Conservation (phyloP, 495 filamentous ascomycete species). For the Lentithecium fluviatile region DNA sequence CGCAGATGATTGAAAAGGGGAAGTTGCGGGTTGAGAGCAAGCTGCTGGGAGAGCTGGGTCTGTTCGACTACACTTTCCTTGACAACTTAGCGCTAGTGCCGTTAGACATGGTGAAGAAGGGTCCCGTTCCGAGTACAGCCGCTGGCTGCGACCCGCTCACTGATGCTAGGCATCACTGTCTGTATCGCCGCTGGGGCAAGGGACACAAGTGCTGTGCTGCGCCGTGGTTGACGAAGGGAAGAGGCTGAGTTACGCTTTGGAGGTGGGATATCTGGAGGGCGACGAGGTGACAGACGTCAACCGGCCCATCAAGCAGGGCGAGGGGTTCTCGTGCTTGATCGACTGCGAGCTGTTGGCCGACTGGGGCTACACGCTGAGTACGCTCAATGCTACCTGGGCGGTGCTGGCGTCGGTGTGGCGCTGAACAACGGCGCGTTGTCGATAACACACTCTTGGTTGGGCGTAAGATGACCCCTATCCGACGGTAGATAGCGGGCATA, state of each 20-base stretch:
- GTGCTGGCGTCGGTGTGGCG: constrained; percentile 51
- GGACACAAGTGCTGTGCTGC: constrained; percentile 30
- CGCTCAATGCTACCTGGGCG: constrained; percentile 48
- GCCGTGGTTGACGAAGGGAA: constrained; percentile 22
- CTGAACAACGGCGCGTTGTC: constrained; percentile 53
- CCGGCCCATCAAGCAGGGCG: constrained; percentile 28
- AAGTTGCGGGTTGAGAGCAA: constrained; percentile 35
- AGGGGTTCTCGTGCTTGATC: constrained; percentile 23
- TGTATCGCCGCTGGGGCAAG: constrained; percentile 37
- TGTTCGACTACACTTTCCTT: constrained; percentile 35
- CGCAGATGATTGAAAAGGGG: constrained; percentile 21
- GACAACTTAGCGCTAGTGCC: constrained; percentile 24
- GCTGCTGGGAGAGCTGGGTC: constrained; percentile 28
- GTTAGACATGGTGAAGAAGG: constrained; percentile 32
- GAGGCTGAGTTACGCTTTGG: constrained; percentile 12
- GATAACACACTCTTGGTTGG: too few species aligned
- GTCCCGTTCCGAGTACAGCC: constrained; percentile 27
- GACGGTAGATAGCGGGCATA: too few species aligned
- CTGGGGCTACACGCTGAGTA: constrained; percentile 27
- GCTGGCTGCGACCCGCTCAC: too few species aligned
- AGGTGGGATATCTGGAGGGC: constrained; percentile 23
- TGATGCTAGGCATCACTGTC: too few species aligned
- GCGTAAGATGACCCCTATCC: too few species aligned
- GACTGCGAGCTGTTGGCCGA: constrained; percentile 17
- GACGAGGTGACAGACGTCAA: constrained; percentile 26